These are phyloP conservation scores for Chytriomyces confervae DNA, from an alignment of 192 early-diverging fungal species.

Conservation along the genomic window DNA sequence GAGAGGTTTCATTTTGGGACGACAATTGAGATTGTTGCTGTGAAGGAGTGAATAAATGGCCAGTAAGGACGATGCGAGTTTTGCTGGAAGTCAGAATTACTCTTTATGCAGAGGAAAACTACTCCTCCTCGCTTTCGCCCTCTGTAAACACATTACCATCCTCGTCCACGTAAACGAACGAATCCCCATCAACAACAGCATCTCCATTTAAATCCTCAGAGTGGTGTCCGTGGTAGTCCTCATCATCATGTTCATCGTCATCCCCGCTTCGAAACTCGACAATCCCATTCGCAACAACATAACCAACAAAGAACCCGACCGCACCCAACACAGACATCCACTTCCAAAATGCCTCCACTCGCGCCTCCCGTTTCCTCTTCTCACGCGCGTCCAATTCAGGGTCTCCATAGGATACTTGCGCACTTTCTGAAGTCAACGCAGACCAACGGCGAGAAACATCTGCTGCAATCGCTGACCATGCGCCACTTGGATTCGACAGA, in stretches of 20 bases:
- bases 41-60: neutral
- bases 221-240: neutral
- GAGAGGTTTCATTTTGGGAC: slow-evolving; percentile 70
- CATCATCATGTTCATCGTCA: slow-evolving; percentile 45
- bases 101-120: too few relatives aligned
- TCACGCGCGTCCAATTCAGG: slow-evolving; percentile 18
- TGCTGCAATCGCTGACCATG: slow-evolving; percentile 34
- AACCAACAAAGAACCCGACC: slow-evolving; percentile 53
- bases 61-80: neutral
- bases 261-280: slow-evolving; percentile 55
- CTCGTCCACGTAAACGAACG: slow-evolving; percentile 21
- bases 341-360: slow-evolving; percentile 39
- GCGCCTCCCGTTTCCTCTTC: slow-evolving; percentile 25
- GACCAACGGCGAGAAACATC: neutral
- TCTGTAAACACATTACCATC: slow-evolving; percentile 26
- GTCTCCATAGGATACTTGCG: slow-evolving; percentile 46
- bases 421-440: slow-evolving; percentile 16
- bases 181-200: slow-evolving; percentile 3
- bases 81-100: too few relatives aligned
- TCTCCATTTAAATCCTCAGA: neutral
- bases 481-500: slow-evolving; percentile 47
- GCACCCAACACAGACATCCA: slow-evolving; percentile 42
- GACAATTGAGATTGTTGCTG: slow-evolving; percentile 62
- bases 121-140: neutral
- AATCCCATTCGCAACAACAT: slow-evolving; percentile 69